A percentile compares a stretch with the other conserved stretches of the same genome.
Evolutionary conservation across 2,329 filamentous ascomycete genomes (phyloP).

Genomic region (Cytospora piceicola): DNA sequence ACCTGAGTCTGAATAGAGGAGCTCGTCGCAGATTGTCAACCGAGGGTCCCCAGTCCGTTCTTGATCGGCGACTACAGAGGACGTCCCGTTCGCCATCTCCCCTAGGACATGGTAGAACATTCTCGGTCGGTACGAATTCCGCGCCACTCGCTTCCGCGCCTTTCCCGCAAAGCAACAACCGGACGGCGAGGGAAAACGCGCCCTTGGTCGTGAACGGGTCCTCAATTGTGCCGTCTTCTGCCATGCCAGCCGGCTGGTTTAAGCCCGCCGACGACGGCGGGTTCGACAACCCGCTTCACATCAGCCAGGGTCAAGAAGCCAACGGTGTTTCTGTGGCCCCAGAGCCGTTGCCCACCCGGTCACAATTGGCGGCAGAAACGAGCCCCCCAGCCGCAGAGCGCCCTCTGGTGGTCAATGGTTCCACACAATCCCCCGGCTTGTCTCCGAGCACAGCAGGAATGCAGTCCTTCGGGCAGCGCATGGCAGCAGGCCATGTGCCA

Average conservation of each 20-base stretch:
- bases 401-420: conserved; percentile 59
- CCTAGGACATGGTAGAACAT: conserved; percentile 52
- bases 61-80: conserved; percentile 57
- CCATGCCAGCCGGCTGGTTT: conserved; percentile 37
- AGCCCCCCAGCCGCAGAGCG: conserved; percentile 42
- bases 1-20: conserved; percentile 47
- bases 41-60: conserved; percentile 56
- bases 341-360: conserved; percentile 33
- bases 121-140: conserved; percentile 47
- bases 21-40: conserved; percentile 54
- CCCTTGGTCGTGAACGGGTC: conserved; percentile 51
- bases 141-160: conserved; percentile 46
- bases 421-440: conserved; percentile 34
- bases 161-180: conserved; percentile 43
- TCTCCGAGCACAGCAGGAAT: conserved; percentile 29
- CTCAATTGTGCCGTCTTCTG: conserved; percentile 37
- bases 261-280: conserved; percentile 37
- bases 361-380: conserved; percentile 33
- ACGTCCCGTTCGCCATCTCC: conserved; percentile 62
- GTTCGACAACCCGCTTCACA: conserved; percentile 45
- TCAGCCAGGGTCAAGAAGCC: conserved; percentile 40
- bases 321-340: conserved; percentile 29
- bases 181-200: conserved; percentile 38
- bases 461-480: conserved; percentile 40
- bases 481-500: conserved; percentile 36